These are phyloP conservation scores for Pyrus hybrid DNA, from an alignment of 331 rosid genomes.

Conservation along the genomic window DNA sequence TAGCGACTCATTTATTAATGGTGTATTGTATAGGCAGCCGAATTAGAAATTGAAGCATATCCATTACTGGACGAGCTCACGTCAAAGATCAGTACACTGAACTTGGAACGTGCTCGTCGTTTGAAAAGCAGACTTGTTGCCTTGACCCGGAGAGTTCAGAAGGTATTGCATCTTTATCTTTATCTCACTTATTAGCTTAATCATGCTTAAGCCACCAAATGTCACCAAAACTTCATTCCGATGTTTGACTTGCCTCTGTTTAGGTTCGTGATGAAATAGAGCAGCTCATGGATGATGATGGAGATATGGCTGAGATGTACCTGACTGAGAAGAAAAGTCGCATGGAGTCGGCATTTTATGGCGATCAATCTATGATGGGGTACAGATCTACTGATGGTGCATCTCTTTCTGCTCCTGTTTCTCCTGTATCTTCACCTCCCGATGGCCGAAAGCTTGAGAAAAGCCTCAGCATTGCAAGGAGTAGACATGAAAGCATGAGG, in stretches of 20 bases:
- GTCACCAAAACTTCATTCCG: conserved; percentile 3
- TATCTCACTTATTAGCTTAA: background rate
- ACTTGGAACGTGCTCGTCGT: conserved; percentile 96
- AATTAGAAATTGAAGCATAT: conserved; percentile 93
- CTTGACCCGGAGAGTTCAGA: conserved; percentile 96
- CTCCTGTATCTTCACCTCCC: conserved; percentile 96
- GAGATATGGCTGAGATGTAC: conserved; percentile 99
- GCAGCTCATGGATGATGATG: conserved; percentile 99
- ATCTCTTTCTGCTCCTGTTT: conserved; percentile 91
- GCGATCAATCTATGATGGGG: conserved; percentile 74
- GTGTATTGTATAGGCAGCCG: conserved; percentile 66
- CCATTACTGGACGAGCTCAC: conserved; percentile 90
- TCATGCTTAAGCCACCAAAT: conserved; percentile 15
- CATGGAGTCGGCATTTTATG: conserved; percentile 71
- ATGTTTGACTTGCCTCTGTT: conserved; percentile 20
- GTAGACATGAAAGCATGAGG: conserved; percentile 85
- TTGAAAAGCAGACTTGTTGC: conserved; percentile 98
- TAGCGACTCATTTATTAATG: conserved; percentile 20
- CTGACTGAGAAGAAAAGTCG: conserved; percentile 92
- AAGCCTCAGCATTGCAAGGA: conserved; percentile 82
- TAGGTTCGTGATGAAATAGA: conserved; percentile 99
- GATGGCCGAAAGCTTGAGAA: conserved; percentile 79
- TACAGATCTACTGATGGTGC: conserved; percentile 65
- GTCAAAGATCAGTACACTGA: conserved; percentile 93
- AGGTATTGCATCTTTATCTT: conserved; percentile 37